Evolutionary conservation across 179 eudicot genomes (phyloP), one percentile per base, ranked within the genome.

Genomic region (Gypsophila paniculata): DNA sequence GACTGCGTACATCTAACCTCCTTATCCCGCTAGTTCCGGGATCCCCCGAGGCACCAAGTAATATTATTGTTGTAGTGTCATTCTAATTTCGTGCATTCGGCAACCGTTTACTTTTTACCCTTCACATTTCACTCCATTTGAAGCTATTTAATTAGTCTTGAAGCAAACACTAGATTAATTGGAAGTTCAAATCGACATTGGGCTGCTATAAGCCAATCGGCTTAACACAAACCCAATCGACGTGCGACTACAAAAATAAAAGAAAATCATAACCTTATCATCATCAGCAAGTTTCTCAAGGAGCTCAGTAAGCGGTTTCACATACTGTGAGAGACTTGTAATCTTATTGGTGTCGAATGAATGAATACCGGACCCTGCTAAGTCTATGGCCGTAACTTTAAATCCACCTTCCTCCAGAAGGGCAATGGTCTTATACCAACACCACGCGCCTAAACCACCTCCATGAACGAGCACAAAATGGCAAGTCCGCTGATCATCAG

Each of bases 391-490:
- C 26, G 97, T 86, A 75, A 91, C 94, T 78, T 74, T 85, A 67
- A 76, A 91, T 79, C 96, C 97, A 77, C 72, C 79, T 80, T 91
- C 96, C 82, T 94, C 92, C 4, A 94, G 76, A 12, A 94, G 86
- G 7, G 97, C 88, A 68, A 94, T 94, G 55, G 91, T 89, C 78
- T 94, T 94, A 74, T 94, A 94, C 99, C 99, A 94, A 80, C 99
- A 94, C 99, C 99, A 94, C 29, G 99, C 99, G 59, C 99, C 99
- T 81, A 94, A 91, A 44, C 97, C 99, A 79, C 96, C 99, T 70
- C 99, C 99, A 80, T 94, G 99, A 48, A 94, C 89, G 34, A 94
- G 97, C 81, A 94, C 94, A 83, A 94, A 84, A 82, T 89, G 91
- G 65, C 44, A 77, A 53, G 85, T 87, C 86, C 90, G 92, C 61